These are phyloP conservation scores for Solanum ossicruentum DNA, from an alignment of 257 asterid species.

Conservation along the genomic window DNA sequence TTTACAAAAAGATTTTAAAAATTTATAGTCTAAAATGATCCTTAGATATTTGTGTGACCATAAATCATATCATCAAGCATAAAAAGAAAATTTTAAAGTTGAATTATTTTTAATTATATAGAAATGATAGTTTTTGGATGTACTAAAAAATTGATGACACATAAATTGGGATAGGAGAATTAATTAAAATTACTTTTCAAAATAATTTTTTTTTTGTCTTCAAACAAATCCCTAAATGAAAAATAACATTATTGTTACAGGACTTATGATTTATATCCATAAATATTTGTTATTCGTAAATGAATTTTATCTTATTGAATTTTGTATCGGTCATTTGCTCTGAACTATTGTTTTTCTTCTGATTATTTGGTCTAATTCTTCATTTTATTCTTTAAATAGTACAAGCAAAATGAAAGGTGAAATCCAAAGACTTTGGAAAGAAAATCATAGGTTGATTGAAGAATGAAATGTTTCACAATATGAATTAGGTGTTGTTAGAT, in stretches of 20 bases:
- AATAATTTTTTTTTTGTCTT: neutral
- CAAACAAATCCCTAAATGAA: neutral
- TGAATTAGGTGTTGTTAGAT: slow-evolving; percentile 54
- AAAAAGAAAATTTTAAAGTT: neutral
- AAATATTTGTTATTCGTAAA: neutral
- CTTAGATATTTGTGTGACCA: neutral
- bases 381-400: neutral
- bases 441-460: slow-evolving; percentile 63
- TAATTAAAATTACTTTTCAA: neutral
- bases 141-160: neutral
- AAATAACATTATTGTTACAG: neutral
- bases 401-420: slow-evolving; percentile 64
- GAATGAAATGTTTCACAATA: slow-evolving; percentile 38
- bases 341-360: neutral
- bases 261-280: neutral
- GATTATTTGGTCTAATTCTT: neutral
- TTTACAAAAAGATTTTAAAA: neutral
- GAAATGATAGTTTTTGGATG: neutral
- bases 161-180: neutral
- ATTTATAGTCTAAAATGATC: neutral
- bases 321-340: neutral
- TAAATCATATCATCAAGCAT: neutral
- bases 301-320: neutral
- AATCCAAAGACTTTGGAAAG: slow-evolving; percentile 66
- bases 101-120: neutral